phyloP scores from a whole-genome alignment of 2,329 filamentous ascomycete species.

The Cladosporium austrohemisphaericum region DNA sequence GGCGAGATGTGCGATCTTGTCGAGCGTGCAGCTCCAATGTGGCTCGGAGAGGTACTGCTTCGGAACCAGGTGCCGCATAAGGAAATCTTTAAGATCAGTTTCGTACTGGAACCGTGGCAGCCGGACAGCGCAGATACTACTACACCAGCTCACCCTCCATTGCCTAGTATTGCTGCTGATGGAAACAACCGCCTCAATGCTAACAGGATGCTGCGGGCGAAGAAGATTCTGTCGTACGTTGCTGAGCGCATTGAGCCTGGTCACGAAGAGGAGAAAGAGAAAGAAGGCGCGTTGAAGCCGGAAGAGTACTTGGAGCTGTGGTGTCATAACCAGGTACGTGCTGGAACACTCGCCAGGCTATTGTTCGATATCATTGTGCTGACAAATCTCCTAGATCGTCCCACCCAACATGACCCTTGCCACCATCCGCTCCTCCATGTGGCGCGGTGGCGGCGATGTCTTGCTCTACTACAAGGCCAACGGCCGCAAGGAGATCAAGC shows the following conservation, averaged over 20 bases:
- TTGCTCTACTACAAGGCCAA: slow-evolving; percentile 88
- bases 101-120: slow-evolving; percentile 78
- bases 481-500: slow-evolving; percentile 63
- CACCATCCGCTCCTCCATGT: slow-evolving; percentile 84
- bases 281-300: slow-evolving; percentile 60
- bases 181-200: slow-evolving; percentile 88
- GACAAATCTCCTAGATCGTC: slow-evolving; percentile 51
- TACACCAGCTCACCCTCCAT: slow-evolving; percentile 18
- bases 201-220: slow-evolving; percentile 91
- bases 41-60: slow-evolving; percentile 85
- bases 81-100: slow-evolving; percentile 95
- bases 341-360: neutral
- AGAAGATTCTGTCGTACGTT: slow-evolving; percentile 89
- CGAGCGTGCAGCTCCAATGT: slow-evolving; percentile 82
- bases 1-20: slow-evolving; percentile 75
- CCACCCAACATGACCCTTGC: slow-evolving; percentile 86
- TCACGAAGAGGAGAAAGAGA: slow-evolving; percentile 34
- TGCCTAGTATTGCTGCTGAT: slow-evolving; percentile 74
- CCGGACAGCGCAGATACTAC: slow-evolving; percentile 38
- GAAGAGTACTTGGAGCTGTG: slow-evolving; percentile 95
- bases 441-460: slow-evolving; percentile 93
- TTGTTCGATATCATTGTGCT: slow-evolving; percentile 32
- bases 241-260: slow-evolving; percentile 80
- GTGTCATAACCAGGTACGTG: slow-evolving; percentile 81
- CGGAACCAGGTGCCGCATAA: slow-evolving; percentile 77